Conservation (phyloP, 208 protist species). For the Leishmania gerbilli region DNA sequence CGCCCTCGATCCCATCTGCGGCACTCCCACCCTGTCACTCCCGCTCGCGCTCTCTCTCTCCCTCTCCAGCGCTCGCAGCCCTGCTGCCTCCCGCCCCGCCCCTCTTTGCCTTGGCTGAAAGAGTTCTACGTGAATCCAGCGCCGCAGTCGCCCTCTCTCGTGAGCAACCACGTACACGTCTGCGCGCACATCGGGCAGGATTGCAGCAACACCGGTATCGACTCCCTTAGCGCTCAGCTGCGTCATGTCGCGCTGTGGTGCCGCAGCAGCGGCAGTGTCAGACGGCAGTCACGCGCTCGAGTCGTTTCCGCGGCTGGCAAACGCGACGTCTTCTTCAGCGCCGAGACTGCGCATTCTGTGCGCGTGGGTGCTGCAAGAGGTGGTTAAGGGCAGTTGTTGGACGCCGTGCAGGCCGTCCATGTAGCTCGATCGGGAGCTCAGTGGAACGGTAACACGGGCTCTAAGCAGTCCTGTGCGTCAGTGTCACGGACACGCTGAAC, state of each 20-base stretch:
- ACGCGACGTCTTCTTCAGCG: background rate
- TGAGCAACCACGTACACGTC: background rate
- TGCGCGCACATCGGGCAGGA: background rate
- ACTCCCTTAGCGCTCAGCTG: background rate
- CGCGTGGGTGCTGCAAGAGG: background rate
- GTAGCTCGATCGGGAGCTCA: background rate
- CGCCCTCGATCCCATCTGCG: no score
- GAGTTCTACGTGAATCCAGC: background rate
- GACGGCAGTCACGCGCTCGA: no score
- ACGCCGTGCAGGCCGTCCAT: background rate
- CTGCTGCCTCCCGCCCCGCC: background rate
- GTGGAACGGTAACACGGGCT: background rate
- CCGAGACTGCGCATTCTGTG: background rate
- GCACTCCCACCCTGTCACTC: no score
- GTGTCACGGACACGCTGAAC: background rate
- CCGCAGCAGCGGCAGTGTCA: background rate
- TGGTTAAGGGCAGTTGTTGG: background rate
- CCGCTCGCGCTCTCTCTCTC: no score
- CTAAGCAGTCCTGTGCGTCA: background rate
- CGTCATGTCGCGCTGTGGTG: background rate
- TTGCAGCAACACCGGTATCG: background rate
- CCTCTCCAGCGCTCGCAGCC: no score
- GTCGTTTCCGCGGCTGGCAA: background rate
- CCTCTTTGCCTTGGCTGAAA: background rate
- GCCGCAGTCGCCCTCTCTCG: no score